A percentile compares a stretch with the other conserved stretches of the same genome.
Evolutionary conservation across 805 yeast genomes (phyloP).

Genomic region (Metschnikowia cubensis): DNA sequence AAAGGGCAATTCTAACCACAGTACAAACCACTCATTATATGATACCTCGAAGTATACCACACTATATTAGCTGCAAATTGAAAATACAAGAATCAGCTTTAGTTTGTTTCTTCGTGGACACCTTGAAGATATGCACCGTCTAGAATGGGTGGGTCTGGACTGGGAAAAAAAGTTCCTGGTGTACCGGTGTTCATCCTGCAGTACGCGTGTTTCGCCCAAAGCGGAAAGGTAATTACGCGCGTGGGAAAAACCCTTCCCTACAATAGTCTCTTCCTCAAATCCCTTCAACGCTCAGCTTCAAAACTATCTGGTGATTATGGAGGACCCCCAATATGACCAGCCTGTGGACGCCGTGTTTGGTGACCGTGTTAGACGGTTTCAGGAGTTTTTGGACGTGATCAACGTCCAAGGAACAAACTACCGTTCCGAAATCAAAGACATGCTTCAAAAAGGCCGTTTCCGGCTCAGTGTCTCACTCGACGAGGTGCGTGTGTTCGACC

Average conservation of each 20-base stretch:
- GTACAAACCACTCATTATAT: too few relatives aligned
- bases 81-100: too few relatives aligned
- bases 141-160: too few relatives aligned
- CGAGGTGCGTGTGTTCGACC: slow-evolving; percentile 81
- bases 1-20: too few relatives aligned
- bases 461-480: slow-evolving; percentile 77
- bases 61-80: too few relatives aligned
- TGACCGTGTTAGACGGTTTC: slow-evolving; percentile 84
- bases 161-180: background rate
- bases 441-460: slow-evolving; percentile 63
- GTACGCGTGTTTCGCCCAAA: slow-evolving; percentile 4
- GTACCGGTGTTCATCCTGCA: background rate
- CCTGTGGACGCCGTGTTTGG: slow-evolving; percentile 52
- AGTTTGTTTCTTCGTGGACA: too few relatives aligned
- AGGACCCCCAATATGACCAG: slow-evolving; percentile 26
- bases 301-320: slow-evolving; percentile 15
- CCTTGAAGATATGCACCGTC: too few relatives aligned
- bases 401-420: slow-evolving; percentile 55
- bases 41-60: too few relatives aligned
- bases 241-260: slow-evolving; percentile 1
- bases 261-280: background rate
- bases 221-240: slow-evolving; percentile 21
- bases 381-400: slow-evolving; percentile 70
- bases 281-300: background rate
- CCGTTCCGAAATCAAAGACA: slow-evolving; percentile 62